Percentiles rank a stretch among this genome's conserved stretches.
Evolutionary conservation across 306 rosid species (phyloP).

Genomic region (Carpinus fangiana): DNA sequence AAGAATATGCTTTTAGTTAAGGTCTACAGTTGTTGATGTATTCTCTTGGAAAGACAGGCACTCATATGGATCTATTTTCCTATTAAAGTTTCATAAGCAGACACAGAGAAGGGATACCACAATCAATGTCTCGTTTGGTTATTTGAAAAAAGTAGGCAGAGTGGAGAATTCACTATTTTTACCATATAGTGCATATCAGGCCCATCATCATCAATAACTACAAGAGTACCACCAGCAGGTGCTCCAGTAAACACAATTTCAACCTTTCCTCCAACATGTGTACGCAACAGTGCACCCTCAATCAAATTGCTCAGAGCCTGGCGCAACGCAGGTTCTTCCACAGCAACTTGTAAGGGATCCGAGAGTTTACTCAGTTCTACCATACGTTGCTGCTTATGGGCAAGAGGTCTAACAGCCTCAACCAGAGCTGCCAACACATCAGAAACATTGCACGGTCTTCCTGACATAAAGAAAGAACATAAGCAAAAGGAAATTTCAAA

Average conservation of each 20-base stretch:
- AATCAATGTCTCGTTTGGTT: slow-evolving; percentile 14
- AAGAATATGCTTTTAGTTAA: not conserved
- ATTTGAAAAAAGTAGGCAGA: slow-evolving; percentile 3
- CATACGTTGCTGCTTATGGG: slow-evolving; percentile 59
- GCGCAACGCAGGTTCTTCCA: slow-evolving; percentile 89
- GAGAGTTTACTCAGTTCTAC: slow-evolving; percentile 61
- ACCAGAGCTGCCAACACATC: slow-evolving; percentile 75
- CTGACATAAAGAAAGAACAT: slow-evolving; percentile 67
- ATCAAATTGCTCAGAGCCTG: slow-evolving; percentile 95
- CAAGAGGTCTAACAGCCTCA: slow-evolving; percentile 81
- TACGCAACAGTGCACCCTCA: slow-evolving; percentile 84
- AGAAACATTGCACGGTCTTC: slow-evolving; percentile 94
- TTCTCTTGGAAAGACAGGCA: not conserved
- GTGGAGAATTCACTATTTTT: slow-evolving; percentile 28
- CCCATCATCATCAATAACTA: slow-evolving; percentile 88
- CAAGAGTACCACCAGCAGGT: slow-evolving; percentile 92
- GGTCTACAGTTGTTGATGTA: not conserved
- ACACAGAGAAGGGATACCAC: not conserved
- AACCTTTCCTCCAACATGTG: slow-evolving; percentile 84
- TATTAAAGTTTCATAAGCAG: not conserved
- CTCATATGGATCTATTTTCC: not conserved
- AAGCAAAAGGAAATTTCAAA: slow-evolving; percentile 43
- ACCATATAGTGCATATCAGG: slow-evolving; percentile 99
- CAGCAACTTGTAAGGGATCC: slow-evolving; percentile 64
- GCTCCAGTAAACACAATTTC: slow-evolving; percentile 74